Evolutionary conservation across 257 asterid species (phyloP).

Genomic region (Penstemon davidsonii): DNA sequence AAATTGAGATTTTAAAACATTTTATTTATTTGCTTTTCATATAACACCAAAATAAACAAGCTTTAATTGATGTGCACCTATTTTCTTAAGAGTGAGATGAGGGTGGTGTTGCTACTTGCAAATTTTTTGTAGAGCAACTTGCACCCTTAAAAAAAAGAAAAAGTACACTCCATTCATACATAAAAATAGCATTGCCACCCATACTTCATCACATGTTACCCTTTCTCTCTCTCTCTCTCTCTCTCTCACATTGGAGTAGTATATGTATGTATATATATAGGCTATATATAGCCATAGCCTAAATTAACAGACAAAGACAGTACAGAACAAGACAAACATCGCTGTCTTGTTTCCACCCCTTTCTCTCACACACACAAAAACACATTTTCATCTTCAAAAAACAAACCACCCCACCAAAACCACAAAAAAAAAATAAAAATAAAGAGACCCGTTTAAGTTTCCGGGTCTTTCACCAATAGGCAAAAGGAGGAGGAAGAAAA

Average conservation of each 20-base stretch:
- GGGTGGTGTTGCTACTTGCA: no score
- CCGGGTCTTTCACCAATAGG: not conserved
- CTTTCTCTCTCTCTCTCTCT: constrained; percentile 27
- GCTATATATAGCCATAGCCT: constrained; percentile 14
- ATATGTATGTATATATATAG: not conserved
- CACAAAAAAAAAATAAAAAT: constrained; percentile 30
- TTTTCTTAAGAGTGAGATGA: no score
- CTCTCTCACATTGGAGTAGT: constrained; percentile 25
- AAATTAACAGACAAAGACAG: constrained; percentile 44
- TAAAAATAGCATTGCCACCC: constrained; percentile 45
- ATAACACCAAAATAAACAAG: no score
- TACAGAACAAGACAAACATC: constrained; percentile 61
- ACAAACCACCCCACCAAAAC: constrained; percentile 28
- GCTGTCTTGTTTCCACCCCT: constrained; percentile 53
- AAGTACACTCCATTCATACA: no score
- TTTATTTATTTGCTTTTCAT: no score
- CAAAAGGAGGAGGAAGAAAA: constrained; percentile 18
- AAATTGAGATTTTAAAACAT: no score
- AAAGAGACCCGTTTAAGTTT: not conserved
- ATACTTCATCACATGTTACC: constrained; percentile 40
- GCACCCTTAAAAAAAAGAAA: no score
- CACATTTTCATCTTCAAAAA: constrained; percentile 25
- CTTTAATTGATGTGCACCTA: no score
- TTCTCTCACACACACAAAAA: constrained; percentile 23
- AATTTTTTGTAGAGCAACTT: no score